phyloP scores from a whole-genome alignment of 2,329 filamentous ascomycete genomes.

The Neurospora crassa region DNA sequence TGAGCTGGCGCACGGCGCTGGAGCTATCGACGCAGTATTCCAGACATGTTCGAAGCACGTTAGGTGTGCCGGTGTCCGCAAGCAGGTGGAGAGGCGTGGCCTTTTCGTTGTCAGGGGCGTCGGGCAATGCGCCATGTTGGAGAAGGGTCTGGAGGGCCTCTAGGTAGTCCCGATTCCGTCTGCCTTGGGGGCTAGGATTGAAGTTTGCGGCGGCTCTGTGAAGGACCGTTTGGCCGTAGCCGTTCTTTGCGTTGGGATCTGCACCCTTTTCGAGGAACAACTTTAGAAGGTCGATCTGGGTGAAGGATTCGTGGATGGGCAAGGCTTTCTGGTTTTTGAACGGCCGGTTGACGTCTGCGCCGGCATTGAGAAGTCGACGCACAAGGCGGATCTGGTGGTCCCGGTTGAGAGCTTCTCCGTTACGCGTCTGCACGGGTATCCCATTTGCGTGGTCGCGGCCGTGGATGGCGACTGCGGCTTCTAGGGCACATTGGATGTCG shows the following conservation, averaged over 20 bases:
- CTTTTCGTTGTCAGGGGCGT: slow-evolving; percentile 12
- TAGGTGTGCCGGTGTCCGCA: slow-evolving; percentile 12
- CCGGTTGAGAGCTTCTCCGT: slow-evolving; percentile 7
- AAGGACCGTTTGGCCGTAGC: slow-evolving; percentile 13
- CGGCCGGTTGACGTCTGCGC: slow-evolving; percentile 13
- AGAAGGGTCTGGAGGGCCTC: slow-evolving; percentile 10
- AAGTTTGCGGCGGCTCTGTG: slow-evolving; percentile 6
- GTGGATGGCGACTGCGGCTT: background rate
- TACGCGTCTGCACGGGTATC: background rate
- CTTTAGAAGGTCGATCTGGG: slow-evolving; percentile 14
- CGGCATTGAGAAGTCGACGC: slow-evolving; percentile 13
- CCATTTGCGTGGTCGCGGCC: background rate
- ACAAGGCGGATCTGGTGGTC: slow-evolving; percentile 14
- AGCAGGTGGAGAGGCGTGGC: slow-evolving; percentile 14
- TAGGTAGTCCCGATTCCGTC: background rate
- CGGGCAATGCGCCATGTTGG: slow-evolving; percentile 13
- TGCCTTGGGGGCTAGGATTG: slow-evolving; percentile 10
- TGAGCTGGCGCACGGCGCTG: slow-evolving; percentile 6
- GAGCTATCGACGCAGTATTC: background rate
- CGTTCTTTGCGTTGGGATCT: slow-evolving; percentile 12
- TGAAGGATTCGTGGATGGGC: slow-evolving; percentile 1
- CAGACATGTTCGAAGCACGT: slow-evolving; percentile 15
- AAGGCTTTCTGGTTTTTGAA: slow-evolving; percentile 2
- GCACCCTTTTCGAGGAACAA: slow-evolving; percentile 19
- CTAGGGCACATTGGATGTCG: slow-evolving; percentile 6